These are phyloP conservation scores for Pharnaceum exiguum DNA, from an alignment of 148 eudicot genomes.

Conservation along the genomic window DNA sequence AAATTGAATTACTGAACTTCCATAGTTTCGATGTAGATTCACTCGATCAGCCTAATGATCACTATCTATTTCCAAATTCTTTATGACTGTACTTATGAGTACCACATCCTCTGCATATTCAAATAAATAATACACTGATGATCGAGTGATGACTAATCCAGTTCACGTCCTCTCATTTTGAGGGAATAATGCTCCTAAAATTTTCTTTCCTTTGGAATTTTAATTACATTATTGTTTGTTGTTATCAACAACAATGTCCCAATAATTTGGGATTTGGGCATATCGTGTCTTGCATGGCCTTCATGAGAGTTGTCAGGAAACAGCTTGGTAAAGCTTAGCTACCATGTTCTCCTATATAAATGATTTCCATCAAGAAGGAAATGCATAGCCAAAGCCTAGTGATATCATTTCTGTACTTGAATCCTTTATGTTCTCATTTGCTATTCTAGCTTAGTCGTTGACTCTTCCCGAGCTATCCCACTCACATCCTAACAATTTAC, in stretches of 20 bases:
- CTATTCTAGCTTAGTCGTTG: too few relatives aligned
- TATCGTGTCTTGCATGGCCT: slow-evolving; percentile 1
- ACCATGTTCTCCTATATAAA: slow-evolving; percentile 16
- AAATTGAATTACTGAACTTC: too few relatives aligned
- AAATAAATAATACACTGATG: slow-evolving; percentile 12
- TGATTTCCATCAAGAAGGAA: background rate
- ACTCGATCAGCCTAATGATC: too few relatives aligned
- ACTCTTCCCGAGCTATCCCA: too few relatives aligned
- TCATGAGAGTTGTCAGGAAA: slow-evolving; percentile 20
- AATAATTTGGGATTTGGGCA: slow-evolving; percentile 10
- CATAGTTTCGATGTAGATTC: too few relatives aligned
- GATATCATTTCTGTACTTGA: background rate
- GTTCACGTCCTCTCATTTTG: slow-evolving; percentile 8
- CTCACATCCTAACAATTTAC: too few relatives aligned
- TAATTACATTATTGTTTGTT: background rate
- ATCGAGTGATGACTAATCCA: slow-evolving; percentile 14
- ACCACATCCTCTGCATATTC: background rate
- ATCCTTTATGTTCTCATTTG: background rate
- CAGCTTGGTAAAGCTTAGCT: slow-evolving; percentile 7
- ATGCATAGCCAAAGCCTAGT: background rate
- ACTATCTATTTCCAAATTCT: background rate
- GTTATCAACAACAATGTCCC: background rate
- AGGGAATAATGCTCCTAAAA: slow-evolving; percentile 8
- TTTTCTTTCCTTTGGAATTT: background rate
- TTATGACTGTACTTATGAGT: background rate